Evolutionary conservation across 2,329 filamentous ascomycete genomes (phyloP), one percentile per base, ranked within the genome.

Genomic region (Scytalidium sp.): DNA sequence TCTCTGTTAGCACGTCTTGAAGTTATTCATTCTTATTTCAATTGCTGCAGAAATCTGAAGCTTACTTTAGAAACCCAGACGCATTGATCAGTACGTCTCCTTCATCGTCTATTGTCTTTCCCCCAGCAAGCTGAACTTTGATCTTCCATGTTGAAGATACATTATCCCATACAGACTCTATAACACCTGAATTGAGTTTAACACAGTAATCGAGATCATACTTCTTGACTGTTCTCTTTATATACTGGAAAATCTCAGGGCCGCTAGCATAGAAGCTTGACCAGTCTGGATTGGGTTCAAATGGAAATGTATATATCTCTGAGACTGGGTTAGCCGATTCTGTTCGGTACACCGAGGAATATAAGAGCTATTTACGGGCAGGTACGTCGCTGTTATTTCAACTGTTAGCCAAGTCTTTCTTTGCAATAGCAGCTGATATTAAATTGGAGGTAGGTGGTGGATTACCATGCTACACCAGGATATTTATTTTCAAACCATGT

Each of bases 281-380:
- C 79, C 80, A 83, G 52, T 75, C 68, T 1, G 76, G 66, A 46
- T 81, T 81, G 48, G 80, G 77, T 41, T 78, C 79, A 55, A 83
- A 83, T 8, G 75, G 79, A 60, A 73, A 81, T 43, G 71, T 76
- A 64, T 83, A 83, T 1, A 78, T 81, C 64, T 83, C 43, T 23
- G 39, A 39, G n/a, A n/a, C n/a, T n/a, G n/a, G n/a, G n/a, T n/a
- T n/a, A n/a, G n/a, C n/a, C n/a, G n/a, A n/a, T n/a, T n/a, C n/a
- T n/a, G n/a, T n/a, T n/a, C n/a, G n/a, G n/a, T n/a, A n/a, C n/a
- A n/a, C n/a, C n/a, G n/a, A n/a, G n/a, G n/a, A n/a, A n/a, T n/a
- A n/a, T n/a, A n/a, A n/a, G n/a, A n/a, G 22, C 21, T 3, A 59
- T n/a, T 55, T 56, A 41, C 60, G 58, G 3, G 58, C 56, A 2